These are phyloP conservation scores for Emericellopsis cladophorae DNA, from an alignment of 2,329 filamentous ascomycete genomes.

Conservation along the genomic window DNA sequence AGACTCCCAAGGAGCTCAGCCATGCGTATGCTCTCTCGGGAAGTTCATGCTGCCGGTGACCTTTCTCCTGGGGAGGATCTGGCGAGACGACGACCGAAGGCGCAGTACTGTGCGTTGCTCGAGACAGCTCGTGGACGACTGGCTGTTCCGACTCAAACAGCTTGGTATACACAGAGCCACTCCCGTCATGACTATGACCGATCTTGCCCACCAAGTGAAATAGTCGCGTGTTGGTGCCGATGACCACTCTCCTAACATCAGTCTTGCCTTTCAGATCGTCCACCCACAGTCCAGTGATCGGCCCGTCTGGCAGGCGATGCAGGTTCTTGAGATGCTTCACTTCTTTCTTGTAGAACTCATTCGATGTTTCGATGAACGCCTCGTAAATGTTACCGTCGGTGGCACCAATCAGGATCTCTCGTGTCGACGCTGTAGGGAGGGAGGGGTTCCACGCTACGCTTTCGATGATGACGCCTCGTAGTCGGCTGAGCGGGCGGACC, in stretches of 20 bases:
- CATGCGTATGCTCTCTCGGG: conserved; percentile 75
- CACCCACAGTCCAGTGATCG: conserved; percentile 76
- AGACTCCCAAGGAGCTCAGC: conserved; percentile 77
- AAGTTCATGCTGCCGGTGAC: conserved; percentile 42
- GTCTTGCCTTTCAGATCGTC: conserved; percentile 56
- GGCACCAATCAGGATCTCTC: conserved; percentile 84
- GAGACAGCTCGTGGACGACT: conserved; percentile 57
- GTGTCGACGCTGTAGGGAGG: conserved; percentile 80
- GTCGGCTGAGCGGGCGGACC: conserved; percentile 65
- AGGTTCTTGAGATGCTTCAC: conserved; percentile 83
- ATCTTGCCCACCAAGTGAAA: conserved; percentile 73
- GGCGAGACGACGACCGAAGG: conserved; percentile 67
- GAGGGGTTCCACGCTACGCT: conserved; percentile 92
- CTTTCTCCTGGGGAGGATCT: conserved; percentile 44
- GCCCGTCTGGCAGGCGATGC: conserved; percentile 69
- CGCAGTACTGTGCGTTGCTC: conserved; percentile 36
- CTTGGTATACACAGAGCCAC: conserved; percentile 72
- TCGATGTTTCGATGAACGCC: conserved; percentile 84
- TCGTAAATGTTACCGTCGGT: conserved; percentile 95
- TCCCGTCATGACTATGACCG: conserved; percentile 64
- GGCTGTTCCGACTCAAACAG: conserved; percentile 83
- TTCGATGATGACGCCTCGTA: conserved; percentile 81
- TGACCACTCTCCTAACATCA: conserved; percentile 65
- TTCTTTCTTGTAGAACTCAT: conserved; percentile 89
- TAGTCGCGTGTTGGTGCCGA: conserved; percentile 66